Evolutionary conservation across 495 filamentous ascomycete species (phyloP), one percentile per base, ranked within the genome.

Genomic region (Penicillium antarcticum): DNA sequence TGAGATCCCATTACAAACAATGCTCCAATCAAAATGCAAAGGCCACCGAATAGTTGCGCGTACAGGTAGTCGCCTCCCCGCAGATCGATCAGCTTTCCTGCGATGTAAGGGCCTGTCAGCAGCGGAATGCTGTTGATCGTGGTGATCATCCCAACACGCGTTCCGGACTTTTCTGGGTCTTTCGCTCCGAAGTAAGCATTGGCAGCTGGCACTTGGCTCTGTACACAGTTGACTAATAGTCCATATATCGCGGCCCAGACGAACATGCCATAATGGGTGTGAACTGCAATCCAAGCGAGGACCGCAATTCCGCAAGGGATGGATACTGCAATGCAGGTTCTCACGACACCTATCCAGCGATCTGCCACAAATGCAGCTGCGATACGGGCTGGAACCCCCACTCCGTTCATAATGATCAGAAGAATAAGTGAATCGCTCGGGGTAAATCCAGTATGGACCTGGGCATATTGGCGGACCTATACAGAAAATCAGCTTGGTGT

Each of bases 381-480:
- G 1, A 88, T 45, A 0, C 86, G 80, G 0, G 83, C 85, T 4
- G 77, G 54, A 0, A 84, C 19, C 0, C 86, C 83, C 5, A 81
- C 68, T 2, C 80, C 82, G 65, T 90, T 91, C 48, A 89, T 64
- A 31, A 89, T 70, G 12, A 87, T 69, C 11, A 92, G 67, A 21
- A 88, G 53, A 52, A 80, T 82, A 52, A 89, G 75, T 5, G 78
- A 78, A 17, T 71, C 67, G 57, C 31, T 87, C 10, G 47, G 17
- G 2, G 36, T 33, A 16, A 49, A 49, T 13, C 31, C 38, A 0
- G 38, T 16, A 5, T 49, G 38, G 13, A 31, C 12, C 11, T 49
- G 47, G 7, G 47, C 47, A 32, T 49, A 49, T 49, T 49, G 47
- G 14, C 47, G 18, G 5, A 49, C 3, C 47, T 49, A 19, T 33